phyloP scores from a whole-genome alignment of 139 green algal genomes.

The Penium margaritaceum region DNA sequence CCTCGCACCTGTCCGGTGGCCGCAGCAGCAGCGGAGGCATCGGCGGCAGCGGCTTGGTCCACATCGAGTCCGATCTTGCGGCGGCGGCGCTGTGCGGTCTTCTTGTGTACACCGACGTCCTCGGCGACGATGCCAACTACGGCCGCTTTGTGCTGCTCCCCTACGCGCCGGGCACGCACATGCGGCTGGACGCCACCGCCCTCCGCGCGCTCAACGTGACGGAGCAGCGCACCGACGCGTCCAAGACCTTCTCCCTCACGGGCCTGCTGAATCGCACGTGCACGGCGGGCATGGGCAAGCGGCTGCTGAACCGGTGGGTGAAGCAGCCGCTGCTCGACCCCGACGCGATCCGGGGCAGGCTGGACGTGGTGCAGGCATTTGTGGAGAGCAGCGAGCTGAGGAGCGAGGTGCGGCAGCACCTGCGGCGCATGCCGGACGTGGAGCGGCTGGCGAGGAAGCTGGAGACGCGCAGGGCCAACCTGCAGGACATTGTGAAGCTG shows the following conservation, averaged over 20 bases:
- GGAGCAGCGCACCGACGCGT: conserved; percentile 58
- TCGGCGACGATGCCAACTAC: conserved; percentile 52
- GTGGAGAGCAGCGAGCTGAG: conserved; percentile 62
- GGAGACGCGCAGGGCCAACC: conserved; percentile 55
- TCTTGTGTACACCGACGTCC: conserved; percentile 48
- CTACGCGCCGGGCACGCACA: conserved; percentile 62
- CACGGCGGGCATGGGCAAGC: conserved; percentile 83
- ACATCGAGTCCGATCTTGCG: conserved; percentile 10
- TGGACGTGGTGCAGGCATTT: conserved; percentile 53
- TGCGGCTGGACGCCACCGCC: conserved; percentile 66
- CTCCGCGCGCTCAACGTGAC: conserved; percentile 85
- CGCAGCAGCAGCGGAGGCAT: too few relatives aligned
- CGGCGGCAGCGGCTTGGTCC: too few relatives aligned
- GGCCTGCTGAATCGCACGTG: conserved; percentile 78
- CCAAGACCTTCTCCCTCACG: conserved; percentile 70
- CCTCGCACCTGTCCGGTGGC: too few relatives aligned
- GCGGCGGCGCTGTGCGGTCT: conserved; percentile 13
- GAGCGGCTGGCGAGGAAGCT: conserved; percentile 79
- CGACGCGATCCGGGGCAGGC: conserved; percentile 32
- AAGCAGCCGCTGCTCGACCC: conserved; percentile 82
- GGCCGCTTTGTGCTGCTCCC: conserved; percentile 62
- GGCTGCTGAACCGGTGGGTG: conserved; percentile 83
- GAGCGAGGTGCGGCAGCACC: conserved; percentile 60
- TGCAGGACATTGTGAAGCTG: conserved; percentile 79
- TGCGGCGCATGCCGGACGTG: conserved; percentile 81